Percentiles rank a stretch among this genome's conserved stretches.
These are phyloP conservation scores for Suhomyces chickasaworum DNA, from an alignment of 1,139 yeast genomes.

Conservation along the genomic window DNA sequence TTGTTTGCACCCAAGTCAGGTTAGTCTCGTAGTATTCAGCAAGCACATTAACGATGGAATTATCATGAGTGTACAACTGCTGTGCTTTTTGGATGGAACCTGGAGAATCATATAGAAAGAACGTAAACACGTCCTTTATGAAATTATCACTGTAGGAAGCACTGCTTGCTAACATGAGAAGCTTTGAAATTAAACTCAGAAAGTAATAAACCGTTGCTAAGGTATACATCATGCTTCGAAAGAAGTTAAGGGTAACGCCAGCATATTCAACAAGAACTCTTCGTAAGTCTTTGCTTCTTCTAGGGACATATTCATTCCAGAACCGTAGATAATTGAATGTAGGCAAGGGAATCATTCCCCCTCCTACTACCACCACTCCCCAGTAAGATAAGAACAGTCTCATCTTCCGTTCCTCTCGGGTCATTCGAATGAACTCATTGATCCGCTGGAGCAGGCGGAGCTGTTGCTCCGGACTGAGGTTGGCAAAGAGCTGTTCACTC, in stretches of 20 bases:
- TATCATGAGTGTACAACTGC: constrained; percentile 15
- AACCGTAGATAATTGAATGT: constrained; percentile 27
- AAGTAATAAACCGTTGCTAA: constrained; percentile 25
- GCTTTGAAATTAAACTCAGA: constrained; percentile 18
- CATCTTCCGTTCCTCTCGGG: constrained; percentile 4
- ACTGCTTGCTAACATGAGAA: constrained; percentile 32
- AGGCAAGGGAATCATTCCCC: constrained; percentile 30
- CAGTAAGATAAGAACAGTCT: constrained; percentile 15
- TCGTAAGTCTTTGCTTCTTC: background rate
- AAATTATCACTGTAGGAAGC: constrained; percentile 36
- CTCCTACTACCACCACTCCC: constrained; percentile 21
- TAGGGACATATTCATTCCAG: constrained; percentile 25
- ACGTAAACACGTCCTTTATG: constrained; percentile 33
- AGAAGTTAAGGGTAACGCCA: constrained; percentile 16
- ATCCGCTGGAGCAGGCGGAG: constrained; percentile 18
- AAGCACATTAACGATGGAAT: constrained; percentile 18
- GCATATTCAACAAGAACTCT: constrained; percentile 1
- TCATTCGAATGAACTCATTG: constrained; percentile 14
- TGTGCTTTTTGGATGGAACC: constrained; percentile 15
- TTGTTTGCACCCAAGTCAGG: background rate
- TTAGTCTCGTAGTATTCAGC: background rate
- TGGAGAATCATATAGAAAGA: constrained; percentile 24
- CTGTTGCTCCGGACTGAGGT: constrained; percentile 21
- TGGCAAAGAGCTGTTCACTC: constrained; percentile 18
- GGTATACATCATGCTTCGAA: constrained; percentile 24